phyloP scores from a whole-genome alignment of 2,329 filamentous ascomycete genomes.

The Colletotrichum eleusines region DNA sequence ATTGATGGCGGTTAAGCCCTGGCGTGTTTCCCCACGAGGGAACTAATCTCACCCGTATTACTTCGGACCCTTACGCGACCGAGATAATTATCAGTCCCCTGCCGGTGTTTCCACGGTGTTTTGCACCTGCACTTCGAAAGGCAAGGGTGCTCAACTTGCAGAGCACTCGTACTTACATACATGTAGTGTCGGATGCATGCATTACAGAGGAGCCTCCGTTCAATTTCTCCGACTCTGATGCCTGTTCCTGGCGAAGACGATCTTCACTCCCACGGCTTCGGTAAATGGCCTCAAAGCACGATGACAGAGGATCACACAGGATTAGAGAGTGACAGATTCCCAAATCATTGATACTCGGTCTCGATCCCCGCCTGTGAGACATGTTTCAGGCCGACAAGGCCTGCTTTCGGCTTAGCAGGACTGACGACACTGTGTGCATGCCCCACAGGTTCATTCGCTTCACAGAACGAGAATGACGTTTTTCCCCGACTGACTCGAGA shows the following conservation, averaged over 20 bases:
- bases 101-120: not conserved
- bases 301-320: not conserved
- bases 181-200: too few species aligned
- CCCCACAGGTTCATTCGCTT: not conserved
- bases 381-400: conserved; percentile 1
- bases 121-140: not conserved
- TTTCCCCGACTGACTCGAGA: too few species aligned
- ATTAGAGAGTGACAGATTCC: too few species aligned
- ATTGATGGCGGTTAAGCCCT: not conserved
- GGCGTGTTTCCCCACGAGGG: not conserved
- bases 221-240: not conserved
- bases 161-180: not conserved
- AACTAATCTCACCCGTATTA: not conserved
- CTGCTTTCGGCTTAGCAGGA: conserved; percentile 19
- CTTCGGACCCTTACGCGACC: not conserved
- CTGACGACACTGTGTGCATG: too few species aligned
- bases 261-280: not conserved
- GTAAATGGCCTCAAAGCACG: not conserved
- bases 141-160: too few species aligned
- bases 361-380: conserved; percentile 11
- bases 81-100: not conserved
- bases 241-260: not conserved
- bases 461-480: not conserved
- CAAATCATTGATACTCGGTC: not conserved
- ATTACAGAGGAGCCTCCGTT: not conserved